Percentiles rank a stretch among this genome's conserved stretches.
phyloP scores from a whole-genome alignment of 1,284 basidiomycete species.

The Quambalaria eucalypti region DNA sequence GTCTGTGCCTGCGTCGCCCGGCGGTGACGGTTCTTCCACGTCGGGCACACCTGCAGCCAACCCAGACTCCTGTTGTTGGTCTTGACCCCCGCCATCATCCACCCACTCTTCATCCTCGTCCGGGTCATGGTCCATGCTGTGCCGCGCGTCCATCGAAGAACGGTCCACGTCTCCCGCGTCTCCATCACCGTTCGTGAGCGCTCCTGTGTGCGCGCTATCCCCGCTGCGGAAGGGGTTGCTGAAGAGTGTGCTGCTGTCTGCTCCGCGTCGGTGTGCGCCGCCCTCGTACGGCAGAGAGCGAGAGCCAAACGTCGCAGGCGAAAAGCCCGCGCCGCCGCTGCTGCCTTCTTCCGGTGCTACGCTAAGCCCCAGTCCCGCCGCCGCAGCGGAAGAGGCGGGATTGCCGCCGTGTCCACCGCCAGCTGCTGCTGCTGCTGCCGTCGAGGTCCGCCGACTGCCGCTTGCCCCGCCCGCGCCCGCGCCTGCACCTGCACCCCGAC shows the following conservation, averaged over 20 bases:
- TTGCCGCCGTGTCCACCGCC: neutral
- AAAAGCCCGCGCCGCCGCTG: no score
- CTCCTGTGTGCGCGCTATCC: neutral
- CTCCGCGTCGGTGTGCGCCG: no score
- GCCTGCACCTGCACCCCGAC: neutral
- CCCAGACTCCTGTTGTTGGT: conserved; percentile 6
- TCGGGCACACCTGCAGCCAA: no score
- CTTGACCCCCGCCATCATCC: conserved; percentile 1
- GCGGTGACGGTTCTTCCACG: conserved; percentile 12
- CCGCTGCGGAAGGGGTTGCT: neutral
- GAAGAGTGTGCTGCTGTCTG: neutral
- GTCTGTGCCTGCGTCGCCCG: neutral
- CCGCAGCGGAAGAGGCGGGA: neutral
- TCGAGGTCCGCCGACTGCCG: neutral
- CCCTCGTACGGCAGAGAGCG: no score
- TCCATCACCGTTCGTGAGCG: neutral
- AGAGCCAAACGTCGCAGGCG: no score
- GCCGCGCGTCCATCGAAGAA: conserved; percentile 9
- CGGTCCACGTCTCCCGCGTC: neutral
- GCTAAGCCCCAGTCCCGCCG: neutral
- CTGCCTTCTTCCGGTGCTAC: no score
- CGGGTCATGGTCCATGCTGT: neutral
- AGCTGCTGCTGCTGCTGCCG: neutral
- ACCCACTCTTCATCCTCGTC: conserved; percentile 7
- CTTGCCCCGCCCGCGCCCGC: neutral